phyloP scores from a whole-genome alignment of 176 grass and related monocot genomes.

The Eremochloa ophiuroides region DNA sequence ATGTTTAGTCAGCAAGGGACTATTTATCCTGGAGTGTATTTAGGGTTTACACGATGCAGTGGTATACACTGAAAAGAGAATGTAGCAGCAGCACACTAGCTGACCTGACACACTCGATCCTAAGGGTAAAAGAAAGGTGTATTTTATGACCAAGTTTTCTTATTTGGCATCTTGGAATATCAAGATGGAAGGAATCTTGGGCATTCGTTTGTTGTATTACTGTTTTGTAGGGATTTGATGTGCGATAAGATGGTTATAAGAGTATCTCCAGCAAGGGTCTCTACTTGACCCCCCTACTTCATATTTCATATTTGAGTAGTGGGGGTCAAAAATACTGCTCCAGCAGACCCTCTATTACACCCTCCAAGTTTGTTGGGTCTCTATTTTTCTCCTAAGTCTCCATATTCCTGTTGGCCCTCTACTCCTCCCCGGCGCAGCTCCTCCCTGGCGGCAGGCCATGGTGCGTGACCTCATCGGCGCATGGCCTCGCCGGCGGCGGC shows the following conservation, averaged over 20 bases:
- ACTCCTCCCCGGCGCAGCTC: too few species aligned
- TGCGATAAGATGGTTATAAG: background rate
- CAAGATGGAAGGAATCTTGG: background rate
- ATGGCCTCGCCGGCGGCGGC: too few species aligned
- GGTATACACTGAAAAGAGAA: background rate
- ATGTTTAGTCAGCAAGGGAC: background rate
- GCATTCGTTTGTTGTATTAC: background rate
- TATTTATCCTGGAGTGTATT: background rate
- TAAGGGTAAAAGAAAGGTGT: background rate
- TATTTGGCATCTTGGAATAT: background rate
- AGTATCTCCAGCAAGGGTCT: too few species aligned
- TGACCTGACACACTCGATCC: slow-evolving; percentile 2
- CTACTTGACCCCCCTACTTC: too few species aligned
- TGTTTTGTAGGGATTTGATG: background rate
- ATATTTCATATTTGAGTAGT: too few species aligned
- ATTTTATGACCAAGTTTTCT: background rate
- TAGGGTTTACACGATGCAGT: background rate
- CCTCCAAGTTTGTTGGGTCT: too few species aligned
- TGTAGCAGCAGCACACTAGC: background rate
- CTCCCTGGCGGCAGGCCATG: too few species aligned
- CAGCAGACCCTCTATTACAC: too few species aligned
- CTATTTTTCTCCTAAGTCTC: too few species aligned
- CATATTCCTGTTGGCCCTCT: too few species aligned
- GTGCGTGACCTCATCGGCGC: too few species aligned
- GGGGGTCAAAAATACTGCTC: too few species aligned